phyloP scores from a whole-genome alignment of 345 rosid genomes.

The Gossypioides kirkii region DNA sequence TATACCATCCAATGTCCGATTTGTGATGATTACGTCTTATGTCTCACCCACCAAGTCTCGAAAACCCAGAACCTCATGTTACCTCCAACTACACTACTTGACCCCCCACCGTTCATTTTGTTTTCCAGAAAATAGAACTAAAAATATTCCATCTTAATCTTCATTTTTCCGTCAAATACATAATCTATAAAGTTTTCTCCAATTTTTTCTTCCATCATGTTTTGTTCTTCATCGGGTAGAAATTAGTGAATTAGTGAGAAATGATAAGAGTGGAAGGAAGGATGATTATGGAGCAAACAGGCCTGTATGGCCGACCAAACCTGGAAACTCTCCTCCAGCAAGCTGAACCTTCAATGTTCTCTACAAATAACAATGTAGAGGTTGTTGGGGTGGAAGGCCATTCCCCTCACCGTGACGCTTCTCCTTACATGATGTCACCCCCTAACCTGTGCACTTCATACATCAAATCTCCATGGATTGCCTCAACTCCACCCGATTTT shows the following conservation, averaged over 20 bases:
- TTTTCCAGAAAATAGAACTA: too few species aligned
- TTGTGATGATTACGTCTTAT: conserved; percentile 19
- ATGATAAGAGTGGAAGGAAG: too few species aligned
- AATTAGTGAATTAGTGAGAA: too few species aligned
- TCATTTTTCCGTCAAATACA: too few species aligned
- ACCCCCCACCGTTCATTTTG: neutral
- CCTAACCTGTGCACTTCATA: conserved; percentile 28
- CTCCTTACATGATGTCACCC: conserved; percentile 49
- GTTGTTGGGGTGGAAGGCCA: conserved; percentile 22
- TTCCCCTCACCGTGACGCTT: conserved; percentile 28
- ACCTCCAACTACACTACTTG: conserved; percentile 4
- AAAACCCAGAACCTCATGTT: conserved; percentile 8
- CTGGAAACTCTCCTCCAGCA: conserved; percentile 13
- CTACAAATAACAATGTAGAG: conserved; percentile 2
- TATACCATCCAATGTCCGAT: neutral
- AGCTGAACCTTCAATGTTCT: conserved; percentile 44
- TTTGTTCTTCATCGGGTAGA: too few species aligned
- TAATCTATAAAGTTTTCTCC: too few species aligned
- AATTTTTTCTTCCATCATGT: too few species aligned
- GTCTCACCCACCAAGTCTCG: conserved; percentile 33
- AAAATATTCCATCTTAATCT: too few species aligned
- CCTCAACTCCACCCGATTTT: conserved; percentile 27
- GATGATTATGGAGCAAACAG: too few species aligned
- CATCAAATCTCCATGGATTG: conserved; percentile 26
- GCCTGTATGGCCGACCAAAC: neutral